These are phyloP conservation scores for Fusarium burgessii DNA, from an alignment of 2,329 filamentous ascomycete genomes.

Conservation along the genomic window DNA sequence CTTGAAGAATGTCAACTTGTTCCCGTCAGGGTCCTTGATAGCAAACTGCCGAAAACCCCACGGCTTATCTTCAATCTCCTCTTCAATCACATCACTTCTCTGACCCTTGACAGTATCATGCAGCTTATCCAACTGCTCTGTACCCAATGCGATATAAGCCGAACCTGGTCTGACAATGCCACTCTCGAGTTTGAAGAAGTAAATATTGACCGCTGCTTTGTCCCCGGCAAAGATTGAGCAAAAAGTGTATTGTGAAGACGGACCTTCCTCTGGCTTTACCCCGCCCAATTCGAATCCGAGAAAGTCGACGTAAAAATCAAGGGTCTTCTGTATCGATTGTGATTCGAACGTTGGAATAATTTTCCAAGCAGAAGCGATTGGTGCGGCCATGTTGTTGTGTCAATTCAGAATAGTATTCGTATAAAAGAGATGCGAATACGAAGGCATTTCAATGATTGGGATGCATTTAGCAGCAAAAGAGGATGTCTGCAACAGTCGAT, in stretches of 20 bases:
- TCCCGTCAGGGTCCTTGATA: conserved; percentile 30
- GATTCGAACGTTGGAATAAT: conserved; percentile 35
- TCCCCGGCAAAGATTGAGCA: conserved; percentile 28
- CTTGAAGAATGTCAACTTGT: conserved; percentile 35
- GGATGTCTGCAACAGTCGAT: conserved; percentile 14
- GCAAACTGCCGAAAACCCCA: conserved; percentile 35
- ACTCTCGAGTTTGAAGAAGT: conserved; percentile 31
- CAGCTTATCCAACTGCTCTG: conserved; percentile 24
- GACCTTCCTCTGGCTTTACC: conserved; percentile 20
- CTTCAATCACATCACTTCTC: conserved; percentile 13
- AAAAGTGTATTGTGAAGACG: conserved; percentile 23
- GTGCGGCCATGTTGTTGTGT: conserved; percentile 12
- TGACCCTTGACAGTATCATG: conserved; percentile 19
- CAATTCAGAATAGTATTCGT: conserved; percentile 18
- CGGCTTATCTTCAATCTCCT: conserved; percentile 25
- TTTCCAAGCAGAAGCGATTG: conserved; percentile 31
- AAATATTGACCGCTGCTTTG: conserved; percentile 34
- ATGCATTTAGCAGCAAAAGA: conserved; percentile 3
- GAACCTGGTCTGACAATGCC: conserved; percentile 13
- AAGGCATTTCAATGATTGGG: conserved; percentile 1
- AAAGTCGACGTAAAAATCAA: conserved; percentile 21
- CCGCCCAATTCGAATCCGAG: conserved; percentile 25
- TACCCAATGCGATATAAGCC: conserved; percentile 26
- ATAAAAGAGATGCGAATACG: conserved; percentile 34
- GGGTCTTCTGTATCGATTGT: conserved; percentile 22